A percentile compares a stretch with the other conserved stretches of the same genome.
Evolutionary conservation across 23 red algal species (phyloP).

Genomic region (Gracilaria caudata): DNA sequence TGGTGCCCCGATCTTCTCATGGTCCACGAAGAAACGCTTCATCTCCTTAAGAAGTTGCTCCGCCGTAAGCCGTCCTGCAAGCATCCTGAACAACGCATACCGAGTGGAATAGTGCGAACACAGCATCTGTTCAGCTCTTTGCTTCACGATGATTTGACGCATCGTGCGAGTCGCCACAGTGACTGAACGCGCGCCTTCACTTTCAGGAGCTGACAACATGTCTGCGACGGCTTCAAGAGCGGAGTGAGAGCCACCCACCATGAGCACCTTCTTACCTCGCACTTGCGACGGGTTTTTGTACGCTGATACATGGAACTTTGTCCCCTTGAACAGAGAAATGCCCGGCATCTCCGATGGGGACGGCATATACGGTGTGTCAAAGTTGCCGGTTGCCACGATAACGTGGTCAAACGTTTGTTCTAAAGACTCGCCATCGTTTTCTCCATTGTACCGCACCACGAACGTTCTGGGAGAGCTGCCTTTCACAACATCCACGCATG

Average conservation of each 20-base stretch:
- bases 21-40: neutral
- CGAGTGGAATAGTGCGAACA: neutral
- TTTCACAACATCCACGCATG: neutral
- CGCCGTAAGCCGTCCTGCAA: neutral
- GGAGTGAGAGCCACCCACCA: conserved; percentile 16
- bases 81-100: neutral
- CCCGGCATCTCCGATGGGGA: neutral
- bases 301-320: neutral
- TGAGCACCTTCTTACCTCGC: neutral
- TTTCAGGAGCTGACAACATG: neutral
- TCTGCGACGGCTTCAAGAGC: conserved; percentile 8
- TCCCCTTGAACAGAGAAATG: neutral
- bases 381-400: conserved; percentile 4
- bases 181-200: neutral
- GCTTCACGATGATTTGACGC: conserved; percentile 14
- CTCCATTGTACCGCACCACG: neutral
- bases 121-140: neutral
- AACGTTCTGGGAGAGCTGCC: neutral
- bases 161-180: neutral
- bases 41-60: neutral
- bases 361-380: conserved; percentile 11
- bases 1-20: neutral
- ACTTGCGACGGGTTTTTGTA: conserved; percentile 18
- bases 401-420: conserved; percentile 14
- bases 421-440: neutral